phyloP scores from a whole-genome alignment of 2,329 filamentous ascomycete genomes.

The Blastomyces parvus region DNA sequence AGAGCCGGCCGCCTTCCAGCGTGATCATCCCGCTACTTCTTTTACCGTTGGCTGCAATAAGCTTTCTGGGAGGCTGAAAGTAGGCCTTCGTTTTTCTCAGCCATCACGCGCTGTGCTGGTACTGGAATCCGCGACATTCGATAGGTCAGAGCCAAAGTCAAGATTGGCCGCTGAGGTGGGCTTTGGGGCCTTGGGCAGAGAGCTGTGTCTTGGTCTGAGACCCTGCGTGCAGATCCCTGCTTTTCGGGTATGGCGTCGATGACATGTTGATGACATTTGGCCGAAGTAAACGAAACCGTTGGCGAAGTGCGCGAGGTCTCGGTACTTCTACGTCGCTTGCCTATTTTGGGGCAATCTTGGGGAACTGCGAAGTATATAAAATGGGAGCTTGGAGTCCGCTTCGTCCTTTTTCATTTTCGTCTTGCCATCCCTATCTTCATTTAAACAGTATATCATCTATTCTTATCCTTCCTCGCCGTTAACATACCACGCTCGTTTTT shows the following conservation, averaged over 20 bases:
- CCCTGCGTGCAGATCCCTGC: conserved; percentile 3
- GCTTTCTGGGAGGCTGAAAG: not conserved
- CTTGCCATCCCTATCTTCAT: not conserved
- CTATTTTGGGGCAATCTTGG: conserved; percentile 1
- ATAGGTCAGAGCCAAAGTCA: not conserved
- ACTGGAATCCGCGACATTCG: not conserved
- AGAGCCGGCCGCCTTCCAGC: not conserved
- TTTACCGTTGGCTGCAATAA: not conserved
- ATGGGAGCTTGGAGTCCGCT: not conserved
- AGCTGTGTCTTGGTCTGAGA: not conserved
- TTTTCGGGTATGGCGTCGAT: conserved; percentile 3
- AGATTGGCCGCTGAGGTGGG: not conserved
- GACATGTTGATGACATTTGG: not conserved
- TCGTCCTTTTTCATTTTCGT: not conserved
- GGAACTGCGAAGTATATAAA: conserved; percentile 5
- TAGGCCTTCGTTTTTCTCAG: not conserved
- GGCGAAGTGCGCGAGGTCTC: not conserved
- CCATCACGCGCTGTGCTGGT: not conserved
- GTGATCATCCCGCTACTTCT: not conserved
- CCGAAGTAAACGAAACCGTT: not conserved
- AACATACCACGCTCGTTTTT: not conserved
- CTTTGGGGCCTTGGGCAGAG: not conserved
- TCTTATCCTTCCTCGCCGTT: not conserved
- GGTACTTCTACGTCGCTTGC: not conserved
- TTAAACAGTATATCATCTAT: not conserved